Conservation (phyloP, 2,329 filamentous ascomycete species). For the Penicillium psychrosexuale region DNA sequence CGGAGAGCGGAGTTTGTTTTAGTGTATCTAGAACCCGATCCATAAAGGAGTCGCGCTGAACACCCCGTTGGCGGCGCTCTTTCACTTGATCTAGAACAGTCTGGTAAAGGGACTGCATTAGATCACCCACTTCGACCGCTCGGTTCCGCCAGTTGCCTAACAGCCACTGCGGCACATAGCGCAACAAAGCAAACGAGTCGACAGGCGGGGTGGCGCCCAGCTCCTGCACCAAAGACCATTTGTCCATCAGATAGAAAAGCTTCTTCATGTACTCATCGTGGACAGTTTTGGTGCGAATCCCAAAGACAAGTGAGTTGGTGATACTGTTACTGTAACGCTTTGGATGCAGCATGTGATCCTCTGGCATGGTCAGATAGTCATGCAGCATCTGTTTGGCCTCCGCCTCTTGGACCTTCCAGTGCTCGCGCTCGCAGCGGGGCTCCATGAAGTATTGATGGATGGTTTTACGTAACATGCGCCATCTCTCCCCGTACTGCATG, state of each 20-base stretch:
- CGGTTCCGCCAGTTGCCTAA: neutral
- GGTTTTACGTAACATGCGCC: constrained; percentile 48
- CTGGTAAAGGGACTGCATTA: neutral
- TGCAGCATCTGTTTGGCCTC: constrained; percentile 49
- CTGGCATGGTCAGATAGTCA: constrained; percentile 44
- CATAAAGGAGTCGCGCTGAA: neutral
- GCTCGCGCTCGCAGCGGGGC: constrained; percentile 11
- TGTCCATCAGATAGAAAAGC: neutral
- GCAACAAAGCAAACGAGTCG: neutral
- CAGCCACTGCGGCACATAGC: neutral
- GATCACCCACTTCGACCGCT: neutral
- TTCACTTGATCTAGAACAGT: neutral
- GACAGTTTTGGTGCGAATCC: neutral
- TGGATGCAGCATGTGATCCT: constrained; percentile 48
- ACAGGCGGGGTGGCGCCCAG: neutral
- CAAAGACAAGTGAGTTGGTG: constrained; percentile 26
- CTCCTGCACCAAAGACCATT: neutral
- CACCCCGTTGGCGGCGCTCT: neutral
- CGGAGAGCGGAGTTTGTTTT: neutral
- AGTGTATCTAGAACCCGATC: neutral
- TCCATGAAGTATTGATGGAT: constrained; percentile 49
- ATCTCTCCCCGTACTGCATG: constrained; percentile 29
- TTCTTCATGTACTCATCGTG: neutral
- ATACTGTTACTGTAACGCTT: constrained; percentile 52
- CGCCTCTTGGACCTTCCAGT: constrained; percentile 43